phyloP scores from a whole-genome alignment of 805 yeast species.

The Yamadazyma tumulicola region DNA sequence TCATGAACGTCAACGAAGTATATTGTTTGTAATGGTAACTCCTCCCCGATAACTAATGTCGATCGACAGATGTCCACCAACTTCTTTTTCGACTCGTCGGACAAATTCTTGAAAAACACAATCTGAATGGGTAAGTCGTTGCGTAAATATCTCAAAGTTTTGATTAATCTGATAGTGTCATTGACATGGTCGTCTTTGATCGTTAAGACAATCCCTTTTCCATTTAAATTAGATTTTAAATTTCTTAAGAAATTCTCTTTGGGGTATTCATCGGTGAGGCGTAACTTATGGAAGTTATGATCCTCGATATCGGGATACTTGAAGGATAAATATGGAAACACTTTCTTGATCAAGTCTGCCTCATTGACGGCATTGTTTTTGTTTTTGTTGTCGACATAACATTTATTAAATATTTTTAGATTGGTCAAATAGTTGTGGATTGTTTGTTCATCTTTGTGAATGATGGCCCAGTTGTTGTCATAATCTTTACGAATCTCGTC shows the following conservation, averaged over 20 bases:
- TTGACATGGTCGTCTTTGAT: slow-evolving; percentile 24
- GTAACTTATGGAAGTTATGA: slow-evolving; percentile 6
- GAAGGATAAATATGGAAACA: slow-evolving; percentile 23
- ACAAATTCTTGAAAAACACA: slow-evolving; percentile 23
- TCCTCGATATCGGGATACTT: slow-evolving; percentile 18
- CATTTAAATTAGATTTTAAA: slow-evolving; percentile 18
- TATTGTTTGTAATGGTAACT: slow-evolving; percentile 24
- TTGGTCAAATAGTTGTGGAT: slow-evolving; percentile 23
- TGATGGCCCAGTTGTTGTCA: slow-evolving; percentile 12
- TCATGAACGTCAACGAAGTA: slow-evolving; percentile 28
- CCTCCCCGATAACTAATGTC: slow-evolving; percentile 7
- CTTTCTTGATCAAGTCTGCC: slow-evolving; percentile 12
- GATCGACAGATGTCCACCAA: slow-evolving; percentile 18
- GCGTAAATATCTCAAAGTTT: slow-evolving; percentile 23
- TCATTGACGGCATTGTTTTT: slow-evolving; percentile 5
- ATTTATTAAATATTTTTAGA: slow-evolving; percentile 21
- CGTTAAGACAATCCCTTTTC: slow-evolving; percentile 33
- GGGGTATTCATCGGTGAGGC: slow-evolving; percentile 1
- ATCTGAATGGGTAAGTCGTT: slow-evolving; percentile 33
- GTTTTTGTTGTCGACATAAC: slow-evolving; percentile 14
- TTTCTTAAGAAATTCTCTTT: slow-evolving; percentile 9
- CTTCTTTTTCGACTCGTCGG: slow-evolving; percentile 19
- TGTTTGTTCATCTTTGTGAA: slow-evolving; percentile 18
- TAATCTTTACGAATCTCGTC: slow-evolving; percentile 8
- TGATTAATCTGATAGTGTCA: slow-evolving; percentile 20